Evolutionary conservation across 768 basidiomycete genomes (phyloP), one percentile per base, ranked within the genome.

Genomic region (Amanita pseudoporphyria): DNA sequence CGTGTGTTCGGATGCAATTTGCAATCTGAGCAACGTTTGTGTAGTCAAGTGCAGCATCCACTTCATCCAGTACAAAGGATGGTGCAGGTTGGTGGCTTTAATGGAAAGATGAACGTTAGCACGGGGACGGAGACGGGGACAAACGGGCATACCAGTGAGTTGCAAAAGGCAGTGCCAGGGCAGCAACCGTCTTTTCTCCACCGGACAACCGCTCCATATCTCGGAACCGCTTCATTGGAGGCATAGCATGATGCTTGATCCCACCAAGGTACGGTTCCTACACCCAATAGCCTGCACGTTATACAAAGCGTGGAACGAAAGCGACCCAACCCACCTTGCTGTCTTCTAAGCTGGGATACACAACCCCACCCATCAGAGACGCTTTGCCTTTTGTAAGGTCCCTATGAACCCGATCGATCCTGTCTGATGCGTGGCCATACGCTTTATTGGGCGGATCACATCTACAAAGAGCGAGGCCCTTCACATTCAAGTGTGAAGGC

Each of bases 211-310:
- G 95, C 52, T 98, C 94, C 94, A 98, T 98, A 62, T 99, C 96
- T 53, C 94, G 78, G 76, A 98, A 98, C 2, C 93, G 87, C 64
- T 99, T 99, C 85, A 97, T 95, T 0, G 96, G 96, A 0, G 96
- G 96, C 96, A 98, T 99, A 1, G 95, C 94, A 60, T 98, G 95
- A 62, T 98, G 98, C 65, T 96, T 97, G 70, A 99, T 90, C 47
- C 96, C 68, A 6, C 66, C 68, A 26, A 63, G 60, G 45, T 64
- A 63, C 21, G 59, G 64, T 58, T 67, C 64, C 66, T 69, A 40
- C 9, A 30, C 19, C 32, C 49, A 45, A 44, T 9, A 19, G 21
- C 12, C 9, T 22, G 2, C 31, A n/a, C 10, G 16, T 18, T 13
- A 9, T 3, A 9, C 9, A 6, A 33, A n/a, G n/a, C n/a, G n/a